These are phyloP conservation scores for Phaseolus coccineus DNA, from an alignment of 331 rosid genomes.

Conservation along the genomic window DNA sequence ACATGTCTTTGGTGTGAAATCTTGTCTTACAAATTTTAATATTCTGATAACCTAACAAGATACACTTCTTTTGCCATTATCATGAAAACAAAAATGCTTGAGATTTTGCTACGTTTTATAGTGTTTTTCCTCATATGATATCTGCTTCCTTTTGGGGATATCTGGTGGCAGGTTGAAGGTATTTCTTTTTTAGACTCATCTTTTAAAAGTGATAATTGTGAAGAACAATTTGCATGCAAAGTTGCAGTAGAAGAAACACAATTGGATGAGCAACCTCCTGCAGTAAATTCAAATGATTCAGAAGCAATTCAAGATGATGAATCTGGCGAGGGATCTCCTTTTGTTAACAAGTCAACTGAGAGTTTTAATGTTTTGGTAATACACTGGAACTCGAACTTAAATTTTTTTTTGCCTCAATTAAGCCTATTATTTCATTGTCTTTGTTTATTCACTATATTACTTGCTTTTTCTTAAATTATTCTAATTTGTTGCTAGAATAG, in stretches of 20 bases:
- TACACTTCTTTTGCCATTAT: conserved; percentile 12
- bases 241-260: conserved; percentile 37
- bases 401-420: conserved; percentile 18
- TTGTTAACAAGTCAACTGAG: conserved; percentile 39
- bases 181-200: conserved; percentile 68
- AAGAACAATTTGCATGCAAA: conserved; percentile 44
- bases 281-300: conserved; percentile 44
- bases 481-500: conserved; percentile 57
- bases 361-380: conserved; percentile 51
- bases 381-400: conserved; percentile 15
- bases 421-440: conserved; percentile 6
- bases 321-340: conserved; percentile 43
- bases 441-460: conserved; percentile 22
- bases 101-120: conserved; percentile 8
- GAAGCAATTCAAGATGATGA: conserved; percentile 49
- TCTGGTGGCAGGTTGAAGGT: conserved; percentile 75
- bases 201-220: conserved; percentile 45
- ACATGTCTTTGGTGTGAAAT: neutral
- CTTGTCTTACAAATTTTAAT: neutral
- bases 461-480: conserved; percentile 11
- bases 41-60: conserved; percentile 28
- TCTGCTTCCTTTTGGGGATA: conserved; percentile 38
- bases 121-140: conserved; percentile 27
- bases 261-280: conserved; percentile 47
- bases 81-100: conserved; percentile 33